Evolutionary conservation across 768 basidiomycete genomes (phyloP).

Genomic region (Phylloporus rhodoxanthus): DNA sequence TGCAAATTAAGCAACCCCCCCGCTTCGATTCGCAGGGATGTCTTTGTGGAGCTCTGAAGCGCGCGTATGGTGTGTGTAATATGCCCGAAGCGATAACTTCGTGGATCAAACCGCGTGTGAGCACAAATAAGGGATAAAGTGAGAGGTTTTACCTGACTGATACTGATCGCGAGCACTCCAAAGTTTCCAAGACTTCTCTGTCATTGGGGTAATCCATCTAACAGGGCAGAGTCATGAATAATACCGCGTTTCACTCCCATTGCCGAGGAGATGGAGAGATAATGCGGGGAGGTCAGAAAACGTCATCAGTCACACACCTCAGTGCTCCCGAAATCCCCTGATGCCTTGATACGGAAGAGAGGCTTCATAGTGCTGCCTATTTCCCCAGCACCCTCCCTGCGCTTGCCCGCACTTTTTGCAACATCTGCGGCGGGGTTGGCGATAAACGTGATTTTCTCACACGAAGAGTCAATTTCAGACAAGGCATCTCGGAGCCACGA

Average conservation of each 20-base stretch:
- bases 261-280: background rate
- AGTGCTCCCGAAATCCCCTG: conserved; percentile 78
- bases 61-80: conserved; percentile 68
- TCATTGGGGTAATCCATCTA: conserved; percentile 97
- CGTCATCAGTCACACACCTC: conserved; percentile 46
- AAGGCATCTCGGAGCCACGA: conserved; percentile 93
- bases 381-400: conserved; percentile 8
- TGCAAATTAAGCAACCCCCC: conserved; percentile 83
- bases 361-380: conserved; percentile 33
- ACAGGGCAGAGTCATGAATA: background rate
- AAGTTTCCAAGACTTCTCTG: conserved; percentile 82
- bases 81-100: conserved; percentile 79
- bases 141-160: conserved; percentile 56
- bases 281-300: background rate
- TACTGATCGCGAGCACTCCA: conserved; percentile 68
- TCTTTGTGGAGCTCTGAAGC: conserved; percentile 77
- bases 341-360: conserved; percentile 74
- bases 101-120: conserved; percentile 1
- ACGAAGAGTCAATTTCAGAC: conserved; percentile 84
- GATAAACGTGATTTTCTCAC: conserved; percentile 78
- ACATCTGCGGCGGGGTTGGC: conserved; percentile 53
- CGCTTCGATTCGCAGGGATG: conserved; percentile 80
- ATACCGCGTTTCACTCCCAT: background rate
- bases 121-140: background rate
- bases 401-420: conserved; percentile 6